phyloP scores from a whole-genome alignment of 331 rosid species.

The Pyracantha coccinea region DNA sequence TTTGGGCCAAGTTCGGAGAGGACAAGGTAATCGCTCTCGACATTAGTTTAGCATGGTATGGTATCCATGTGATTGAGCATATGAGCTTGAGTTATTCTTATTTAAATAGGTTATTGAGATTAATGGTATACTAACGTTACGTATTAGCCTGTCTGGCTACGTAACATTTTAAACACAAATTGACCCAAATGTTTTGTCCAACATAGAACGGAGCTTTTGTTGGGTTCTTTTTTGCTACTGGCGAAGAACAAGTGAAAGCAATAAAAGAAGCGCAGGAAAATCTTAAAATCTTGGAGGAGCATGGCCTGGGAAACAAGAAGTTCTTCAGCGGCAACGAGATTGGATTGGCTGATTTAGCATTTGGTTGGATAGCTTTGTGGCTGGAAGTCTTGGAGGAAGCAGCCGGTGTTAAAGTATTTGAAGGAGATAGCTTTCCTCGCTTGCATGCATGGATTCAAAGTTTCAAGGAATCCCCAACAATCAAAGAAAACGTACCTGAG shows the following conservation, averaged over 20 bases:
- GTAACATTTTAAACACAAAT: not conserved
- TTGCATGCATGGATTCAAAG: slow-evolving; percentile 13
- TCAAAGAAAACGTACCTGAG: slow-evolving; percentile 10
- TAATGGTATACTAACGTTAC: too few species aligned
- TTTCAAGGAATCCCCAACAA: slow-evolving; percentile 4
- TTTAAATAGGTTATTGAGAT: too few species aligned
- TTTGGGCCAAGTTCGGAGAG: slow-evolving; percentile 17
- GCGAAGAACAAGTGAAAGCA: slow-evolving; percentile 15
- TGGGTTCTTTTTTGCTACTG: not conserved
- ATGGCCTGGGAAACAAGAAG: slow-evolving; percentile 11
- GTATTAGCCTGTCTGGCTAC: not conserved
- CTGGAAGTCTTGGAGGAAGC: slow-evolving; percentile 5
- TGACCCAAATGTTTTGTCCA: not conserved
- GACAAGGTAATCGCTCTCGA: not conserved
- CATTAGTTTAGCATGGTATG: too few species aligned
- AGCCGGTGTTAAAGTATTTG: slow-evolving; percentile 5
- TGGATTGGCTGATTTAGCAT: slow-evolving; percentile 12
- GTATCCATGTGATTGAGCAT: too few species aligned
- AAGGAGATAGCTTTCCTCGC: slow-evolving; percentile 8
- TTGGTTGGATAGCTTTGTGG: slow-evolving; percentile 9
- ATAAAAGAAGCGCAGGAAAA: not conserved
- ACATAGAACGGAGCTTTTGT: not conserved
- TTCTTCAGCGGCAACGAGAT: not conserved
- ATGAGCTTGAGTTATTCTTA: too few species aligned
- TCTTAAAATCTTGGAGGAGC: slow-evolving; percentile 11